These are phyloP conservation scores for Nigrospora oryzae DNA, from an alignment of 2,329 filamentous ascomycete genomes.

Conservation along the genomic window DNA sequence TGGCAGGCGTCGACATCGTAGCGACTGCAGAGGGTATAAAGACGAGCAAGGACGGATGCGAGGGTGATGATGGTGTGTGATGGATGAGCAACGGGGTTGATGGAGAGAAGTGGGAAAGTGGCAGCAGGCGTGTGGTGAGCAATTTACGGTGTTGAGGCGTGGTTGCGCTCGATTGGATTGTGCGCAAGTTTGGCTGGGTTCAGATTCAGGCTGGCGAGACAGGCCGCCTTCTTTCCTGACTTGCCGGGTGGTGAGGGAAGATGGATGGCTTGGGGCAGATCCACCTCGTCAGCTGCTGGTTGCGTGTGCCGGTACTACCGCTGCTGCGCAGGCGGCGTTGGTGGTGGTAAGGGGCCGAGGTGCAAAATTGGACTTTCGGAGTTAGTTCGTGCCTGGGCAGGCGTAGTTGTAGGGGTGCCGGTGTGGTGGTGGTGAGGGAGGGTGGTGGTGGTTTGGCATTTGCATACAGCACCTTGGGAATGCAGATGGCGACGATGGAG, in stretches of 20 bases:
- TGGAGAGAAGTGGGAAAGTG: slow-evolving; percentile 2
- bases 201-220: not conserved
- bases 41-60: slow-evolving; percentile 2
- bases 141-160: not conserved
- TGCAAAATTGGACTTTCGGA: slow-evolving; percentile 5
- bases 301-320: no score
- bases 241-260: no score
- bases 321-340: not conserved
- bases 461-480: not conserved
- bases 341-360: slow-evolving; percentile 2
- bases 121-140: slow-evolving; percentile 3
- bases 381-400: not conserved
- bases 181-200: slow-evolving; percentile 4
- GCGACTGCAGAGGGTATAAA: slow-evolving; percentile 24
- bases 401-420: slow-evolving; percentile 7
- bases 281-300: no score
- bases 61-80: slow-evolving; percentile 4
- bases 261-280: no score
- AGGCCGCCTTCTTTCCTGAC: no score
- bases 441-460: slow-evolving; percentile 3
- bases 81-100: not conserved
- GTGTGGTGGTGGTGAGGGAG: slow-evolving; percentile 7
- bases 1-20: slow-evolving; percentile 25
- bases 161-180: not conserved
- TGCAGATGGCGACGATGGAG: slow-evolving; percentile 5